Conservation (phyloP, 2,329 filamentous ascomycete genomes). For the Helotiales sp. region DNA sequence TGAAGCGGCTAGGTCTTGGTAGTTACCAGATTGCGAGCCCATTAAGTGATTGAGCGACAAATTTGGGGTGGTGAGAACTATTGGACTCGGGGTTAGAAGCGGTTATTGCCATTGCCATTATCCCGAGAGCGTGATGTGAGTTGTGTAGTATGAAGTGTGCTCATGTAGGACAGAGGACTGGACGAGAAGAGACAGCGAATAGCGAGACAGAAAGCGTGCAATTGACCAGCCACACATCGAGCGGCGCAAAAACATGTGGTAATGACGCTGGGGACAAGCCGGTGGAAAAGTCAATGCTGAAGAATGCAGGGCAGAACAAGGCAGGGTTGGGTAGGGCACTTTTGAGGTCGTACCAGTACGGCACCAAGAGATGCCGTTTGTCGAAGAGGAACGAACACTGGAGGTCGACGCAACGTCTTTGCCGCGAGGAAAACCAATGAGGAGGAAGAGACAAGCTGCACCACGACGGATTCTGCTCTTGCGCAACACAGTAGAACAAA, state of each 20-base stretch:
- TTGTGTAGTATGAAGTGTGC: neutral
- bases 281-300: neutral
- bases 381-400: constrained; percentile 13
- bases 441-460: neutral
- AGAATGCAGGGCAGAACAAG: neutral
- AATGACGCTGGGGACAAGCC: constrained; percentile 14
- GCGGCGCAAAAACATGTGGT: constrained; percentile 20
- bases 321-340: neutral
- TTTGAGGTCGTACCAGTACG: constrained; percentile 15
- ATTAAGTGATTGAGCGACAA: constrained; percentile 42
- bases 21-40: constrained; percentile 45
- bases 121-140: neutral
- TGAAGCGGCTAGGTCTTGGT: constrained; percentile 42
- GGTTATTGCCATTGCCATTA: constrained; percentile 2
- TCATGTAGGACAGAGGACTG: neutral
- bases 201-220: neutral
- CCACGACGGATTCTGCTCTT: constrained; percentile 15
- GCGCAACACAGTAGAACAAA: constrained; percentile 12
- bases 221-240: constrained; percentile 12
- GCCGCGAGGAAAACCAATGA: constrained; percentile 17
- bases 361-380: constrained; percentile 17
- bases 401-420: neutral
- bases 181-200: constrained; percentile 21
- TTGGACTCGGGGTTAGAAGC: constrained; percentile 18
- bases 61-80: constrained; percentile 22